A percentile compares a stretch with the other conserved stretches of the same genome.
Evolutionary conservation across 163 green algal genomes (phyloP).

Genomic region (Smithsoniella earleae): DNA sequence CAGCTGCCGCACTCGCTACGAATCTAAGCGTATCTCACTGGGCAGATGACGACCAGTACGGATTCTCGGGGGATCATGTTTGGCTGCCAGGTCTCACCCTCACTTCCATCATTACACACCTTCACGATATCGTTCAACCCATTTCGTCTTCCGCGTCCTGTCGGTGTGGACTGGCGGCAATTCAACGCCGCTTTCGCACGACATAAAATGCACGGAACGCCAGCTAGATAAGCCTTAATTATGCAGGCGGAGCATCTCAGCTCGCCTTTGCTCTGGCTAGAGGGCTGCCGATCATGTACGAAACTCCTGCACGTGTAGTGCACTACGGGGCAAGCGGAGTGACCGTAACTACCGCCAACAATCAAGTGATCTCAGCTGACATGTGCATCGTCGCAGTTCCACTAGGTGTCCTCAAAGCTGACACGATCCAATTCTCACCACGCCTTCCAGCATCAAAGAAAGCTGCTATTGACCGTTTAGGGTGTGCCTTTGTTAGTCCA

Average conservation of each 20-base stretch:
- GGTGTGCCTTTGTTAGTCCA: no score
- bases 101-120: no score
- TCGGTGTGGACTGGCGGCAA: no score
- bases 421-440: conserved; percentile 42
- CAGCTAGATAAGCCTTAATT: no score
- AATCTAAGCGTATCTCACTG: conserved; percentile 66
- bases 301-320: conserved; percentile 50
- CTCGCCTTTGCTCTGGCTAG: conserved; percentile 63
- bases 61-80: conserved; percentile 63
- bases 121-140: no score
- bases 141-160: no score
- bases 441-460: conserved; percentile 48
- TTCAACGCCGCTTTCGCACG: no score
- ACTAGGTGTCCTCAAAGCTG: conserved; percentile 71
- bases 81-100: conserved; percentile 45
- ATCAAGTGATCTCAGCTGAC: conserved; percentile 50
- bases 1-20: conserved; percentile 14
- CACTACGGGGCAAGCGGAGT: conserved; percentile 54
- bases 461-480: conserved; percentile 46
- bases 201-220: no score
- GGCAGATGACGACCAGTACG: conserved; percentile 91
- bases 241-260: conserved; percentile 70
- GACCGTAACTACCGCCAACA: conserved; percentile 37
- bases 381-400: conserved; percentile 69
- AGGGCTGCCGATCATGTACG: conserved; percentile 74